These are phyloP conservation scores for Termitomyces sp. DNA, from an alignment of 768 basidiomycete species.

Conservation along the genomic window DNA sequence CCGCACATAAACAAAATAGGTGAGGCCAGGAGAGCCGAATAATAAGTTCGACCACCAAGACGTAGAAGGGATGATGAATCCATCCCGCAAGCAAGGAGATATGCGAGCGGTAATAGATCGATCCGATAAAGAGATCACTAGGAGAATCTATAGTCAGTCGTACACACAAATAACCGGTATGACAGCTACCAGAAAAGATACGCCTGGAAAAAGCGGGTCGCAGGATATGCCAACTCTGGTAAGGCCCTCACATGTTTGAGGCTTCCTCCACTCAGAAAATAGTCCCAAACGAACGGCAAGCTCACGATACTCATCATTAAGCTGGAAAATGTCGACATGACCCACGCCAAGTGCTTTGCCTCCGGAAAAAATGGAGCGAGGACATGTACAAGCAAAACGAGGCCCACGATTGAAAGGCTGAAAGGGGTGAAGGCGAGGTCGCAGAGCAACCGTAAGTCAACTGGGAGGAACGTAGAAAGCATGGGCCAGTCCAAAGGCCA, in stretches of 20 bases:
- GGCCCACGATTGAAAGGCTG: background rate
- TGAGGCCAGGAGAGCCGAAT: slow-evolving; percentile 16
- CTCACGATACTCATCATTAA: background rate
- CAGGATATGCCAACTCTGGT: background rate
- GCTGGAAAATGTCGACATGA: slow-evolving; percentile 12
- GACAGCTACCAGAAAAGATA: background rate
- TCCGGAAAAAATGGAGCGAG: background rate
- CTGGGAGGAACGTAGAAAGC: background rate
- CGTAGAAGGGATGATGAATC: slow-evolving; percentile 11
- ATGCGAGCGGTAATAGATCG: slow-evolving; percentile 37
- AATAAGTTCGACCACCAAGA: slow-evolving; percentile 20
- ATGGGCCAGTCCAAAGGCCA: background rate
- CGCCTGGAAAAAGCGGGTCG: slow-evolving; percentile 6
- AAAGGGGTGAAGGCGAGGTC: background rate
- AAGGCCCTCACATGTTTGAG: background rate
- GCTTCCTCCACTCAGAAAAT: background rate
- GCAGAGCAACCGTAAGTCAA: background rate
- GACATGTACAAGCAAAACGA: background rate
- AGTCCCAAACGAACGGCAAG: slow-evolving; percentile 6
- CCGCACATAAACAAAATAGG: slow-evolving; percentile 35
- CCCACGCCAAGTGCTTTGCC: slow-evolving; percentile 11
- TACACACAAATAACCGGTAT: background rate
- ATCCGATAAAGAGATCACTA: slow-evolving; percentile 42
- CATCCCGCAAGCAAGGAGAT: slow-evolving; percentile 11
- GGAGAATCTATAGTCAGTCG: background rate